Conservation (phyloP, 1,284 basidiomycete genomes). For the Malassezia japonica region DNA sequence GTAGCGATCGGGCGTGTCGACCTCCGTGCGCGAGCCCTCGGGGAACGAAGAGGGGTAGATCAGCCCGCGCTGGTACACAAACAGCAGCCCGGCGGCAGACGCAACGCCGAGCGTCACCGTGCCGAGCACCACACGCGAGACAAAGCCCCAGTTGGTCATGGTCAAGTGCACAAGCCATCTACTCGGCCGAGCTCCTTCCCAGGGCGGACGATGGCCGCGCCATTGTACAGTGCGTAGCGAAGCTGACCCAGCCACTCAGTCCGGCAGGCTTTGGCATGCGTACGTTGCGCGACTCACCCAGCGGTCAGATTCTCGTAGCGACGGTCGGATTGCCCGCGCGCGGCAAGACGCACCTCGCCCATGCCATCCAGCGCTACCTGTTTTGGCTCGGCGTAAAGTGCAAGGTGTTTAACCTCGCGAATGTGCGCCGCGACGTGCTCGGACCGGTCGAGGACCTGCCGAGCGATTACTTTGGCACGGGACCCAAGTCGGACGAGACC, state of each 20-base stretch:
- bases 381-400: conserved; percentile 97
- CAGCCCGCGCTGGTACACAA: conserved; percentile 40
- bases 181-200: neutral
- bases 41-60: conserved; percentile 44
- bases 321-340: conserved; percentile 75
- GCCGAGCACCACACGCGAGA: conserved; percentile 20
- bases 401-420: conserved; percentile 83
- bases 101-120: conserved; percentile 29
- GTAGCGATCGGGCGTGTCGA: conserved; percentile 37
- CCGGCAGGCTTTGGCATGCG: conserved; percentile 29
- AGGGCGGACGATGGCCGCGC: conserved; percentile 25
- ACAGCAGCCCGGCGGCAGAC: conserved; percentile 40
- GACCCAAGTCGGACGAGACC: conserved; percentile 56
- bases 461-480: conserved; percentile 74
- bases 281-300: conserved; percentile 13
- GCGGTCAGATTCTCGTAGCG: conserved; percentile 79
- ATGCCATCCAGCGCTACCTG: conserved; percentile 87
- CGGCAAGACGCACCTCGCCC: conserved; percentile 92
- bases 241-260: conserved; percentile 22
- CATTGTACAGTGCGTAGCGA: conserved; percentile 25
- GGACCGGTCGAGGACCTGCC: conserved; percentile 81
- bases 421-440: conserved; percentile 79
- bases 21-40: conserved; percentile 31
- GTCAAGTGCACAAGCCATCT: neutral
- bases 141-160: neutral